Evolutionary conservation across 768 basidiomycete genomes (phyloP).

Genomic region (Termitomyces sp.): DNA sequence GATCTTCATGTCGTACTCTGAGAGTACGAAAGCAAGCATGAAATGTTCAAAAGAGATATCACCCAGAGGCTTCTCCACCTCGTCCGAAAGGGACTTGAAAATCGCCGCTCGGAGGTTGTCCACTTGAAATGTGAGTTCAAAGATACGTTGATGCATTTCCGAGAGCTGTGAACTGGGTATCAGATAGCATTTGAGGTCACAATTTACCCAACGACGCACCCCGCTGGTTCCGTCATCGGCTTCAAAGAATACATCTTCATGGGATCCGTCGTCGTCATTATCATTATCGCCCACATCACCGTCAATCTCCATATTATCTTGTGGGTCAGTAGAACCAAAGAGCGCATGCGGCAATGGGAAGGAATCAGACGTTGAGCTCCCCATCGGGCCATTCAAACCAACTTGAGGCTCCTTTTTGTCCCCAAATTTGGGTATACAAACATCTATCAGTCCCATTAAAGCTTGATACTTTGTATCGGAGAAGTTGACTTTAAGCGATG

Average conservation of each 20-base stretch:
- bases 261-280: slow-evolving; percentile 27
- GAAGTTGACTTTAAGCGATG: slow-evolving; percentile 82
- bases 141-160: slow-evolving; percentile 49
- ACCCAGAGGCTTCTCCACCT: slow-evolving; percentile 69
- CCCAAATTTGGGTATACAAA: slow-evolving; percentile 81
- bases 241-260: slow-evolving; percentile 64
- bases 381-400: slow-evolving; percentile 6
- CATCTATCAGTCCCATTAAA: slow-evolving; percentile 88
- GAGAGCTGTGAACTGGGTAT: slow-evolving; percentile 23
- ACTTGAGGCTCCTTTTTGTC: slow-evolving; percentile 25
- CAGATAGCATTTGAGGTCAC: not conserved
- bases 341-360: slow-evolving; percentile 52
- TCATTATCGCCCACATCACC: slow-evolving; percentile 34
- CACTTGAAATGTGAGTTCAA: slow-evolving; percentile 86
- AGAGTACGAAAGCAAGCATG: slow-evolving; percentile 62
- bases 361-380: slow-evolving; percentile 20
- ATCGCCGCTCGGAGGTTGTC: slow-evolving; percentile 76
- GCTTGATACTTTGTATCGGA: slow-evolving; percentile 89
- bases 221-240: slow-evolving; percentile 55
- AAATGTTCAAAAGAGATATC: slow-evolving; percentile 78
- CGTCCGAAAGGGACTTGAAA: slow-evolving; percentile 59
- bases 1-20: slow-evolving; percentile 84
- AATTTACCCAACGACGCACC: slow-evolving; percentile 27
- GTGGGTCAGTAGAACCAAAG: slow-evolving; percentile 47
- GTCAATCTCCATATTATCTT: slow-evolving; percentile 67